These are phyloP conservation scores for Cercospora sp. DNA, from an alignment of 2,329 filamentous ascomycete genomes.

Conservation along the genomic window DNA sequence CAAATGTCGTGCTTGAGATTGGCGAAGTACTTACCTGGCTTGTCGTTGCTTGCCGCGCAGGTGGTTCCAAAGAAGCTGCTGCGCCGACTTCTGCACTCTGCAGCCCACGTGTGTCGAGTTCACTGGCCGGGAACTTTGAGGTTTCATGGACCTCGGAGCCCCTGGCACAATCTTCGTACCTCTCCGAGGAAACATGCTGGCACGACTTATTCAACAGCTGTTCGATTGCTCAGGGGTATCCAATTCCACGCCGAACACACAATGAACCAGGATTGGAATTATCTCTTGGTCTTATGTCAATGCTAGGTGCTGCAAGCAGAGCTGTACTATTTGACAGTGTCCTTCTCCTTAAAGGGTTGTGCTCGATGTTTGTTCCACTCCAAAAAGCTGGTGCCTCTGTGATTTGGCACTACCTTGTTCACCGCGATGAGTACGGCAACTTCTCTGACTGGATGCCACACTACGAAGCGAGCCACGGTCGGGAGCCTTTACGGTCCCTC, in stretches of 20 bases:
- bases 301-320: background rate
- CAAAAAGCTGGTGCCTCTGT: too few relatives aligned
- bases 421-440: too few relatives aligned
- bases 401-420: too few relatives aligned
- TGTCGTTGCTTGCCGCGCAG: background rate
- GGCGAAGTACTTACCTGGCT: background rate
- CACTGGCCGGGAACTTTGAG: background rate
- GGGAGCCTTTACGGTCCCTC: too few relatives aligned
- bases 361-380: too few relatives aligned
- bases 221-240: background rate
- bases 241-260: background rate
- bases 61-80: background rate
- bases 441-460: too few relatives aligned
- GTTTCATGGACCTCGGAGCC: background rate
- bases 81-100: background rate
- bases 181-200: background rate
- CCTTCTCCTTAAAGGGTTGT: too few relatives aligned
- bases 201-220: background rate
- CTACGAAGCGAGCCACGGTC: too few relatives aligned
- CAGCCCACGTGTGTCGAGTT: background rate
- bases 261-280: background rate
- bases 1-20: background rate
- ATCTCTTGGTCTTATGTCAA: background rate
- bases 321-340: background rate
- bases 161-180: background rate